Conservation (phyloP, 1,139 yeast species). For the Pichia sp. region DNA sequence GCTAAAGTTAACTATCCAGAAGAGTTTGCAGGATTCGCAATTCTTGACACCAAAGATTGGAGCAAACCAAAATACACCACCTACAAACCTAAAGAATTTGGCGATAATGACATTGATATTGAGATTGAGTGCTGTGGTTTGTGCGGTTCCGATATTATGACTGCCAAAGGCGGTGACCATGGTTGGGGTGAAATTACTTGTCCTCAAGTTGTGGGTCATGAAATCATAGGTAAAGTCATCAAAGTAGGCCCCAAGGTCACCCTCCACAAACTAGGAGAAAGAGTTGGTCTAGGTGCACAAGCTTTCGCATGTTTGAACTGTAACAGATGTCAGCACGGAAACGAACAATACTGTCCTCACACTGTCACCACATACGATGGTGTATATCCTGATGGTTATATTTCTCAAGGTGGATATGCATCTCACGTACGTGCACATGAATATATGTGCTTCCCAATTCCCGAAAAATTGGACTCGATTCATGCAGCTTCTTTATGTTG, state of each 20-base stretch:
- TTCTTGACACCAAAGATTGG: slow-evolving; percentile 41
- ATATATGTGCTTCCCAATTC: slow-evolving; percentile 51
- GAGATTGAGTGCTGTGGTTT: slow-evolving; percentile 52
- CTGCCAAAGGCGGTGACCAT: slow-evolving; percentile 33
- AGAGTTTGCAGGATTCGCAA: slow-evolving; percentile 45
- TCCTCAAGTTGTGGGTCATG: slow-evolving; percentile 43
- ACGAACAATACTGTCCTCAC: slow-evolving; percentile 49
- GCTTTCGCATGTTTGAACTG: slow-evolving; percentile 48
- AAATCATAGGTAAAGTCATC: slow-evolving; percentile 42
- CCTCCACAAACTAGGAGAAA: slow-evolving; percentile 48
- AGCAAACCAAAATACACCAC: slow-evolving; percentile 38
- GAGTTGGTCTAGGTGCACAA: slow-evolving; percentile 62
- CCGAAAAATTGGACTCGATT: slow-evolving; percentile 45
- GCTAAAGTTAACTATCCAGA: slow-evolving; percentile 37
- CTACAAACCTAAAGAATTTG: slow-evolving; percentile 43
- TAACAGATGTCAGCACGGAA: slow-evolving; percentile 41
- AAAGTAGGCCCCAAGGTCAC: slow-evolving; percentile 44
- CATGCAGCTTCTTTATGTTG: slow-evolving; percentile 63
- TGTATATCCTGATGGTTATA: slow-evolving; percentile 38
- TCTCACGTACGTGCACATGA: slow-evolving; percentile 55
- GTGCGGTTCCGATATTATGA: slow-evolving; percentile 54
- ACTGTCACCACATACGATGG: slow-evolving; percentile 45
- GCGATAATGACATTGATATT: slow-evolving; percentile 55
- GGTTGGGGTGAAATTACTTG: slow-evolving; percentile 39
- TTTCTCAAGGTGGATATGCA: slow-evolving; percentile 61